Conservation (phyloP, 805 yeast genomes). For the Teunomyces pallodes region DNA sequence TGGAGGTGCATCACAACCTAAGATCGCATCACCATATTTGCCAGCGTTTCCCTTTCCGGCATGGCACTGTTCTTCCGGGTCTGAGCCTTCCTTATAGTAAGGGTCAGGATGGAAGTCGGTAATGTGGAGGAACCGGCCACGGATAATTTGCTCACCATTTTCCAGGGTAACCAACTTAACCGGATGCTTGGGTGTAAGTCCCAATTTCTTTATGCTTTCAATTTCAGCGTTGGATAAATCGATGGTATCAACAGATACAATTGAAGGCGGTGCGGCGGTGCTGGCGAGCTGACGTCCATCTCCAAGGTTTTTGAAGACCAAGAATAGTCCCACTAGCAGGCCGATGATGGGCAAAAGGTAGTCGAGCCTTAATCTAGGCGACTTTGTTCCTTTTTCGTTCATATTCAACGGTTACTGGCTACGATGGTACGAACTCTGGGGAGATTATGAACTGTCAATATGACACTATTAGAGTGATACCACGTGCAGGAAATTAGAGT, state of each 20-base stretch:
- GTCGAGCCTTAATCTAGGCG: background rate
- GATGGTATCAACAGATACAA: background rate
- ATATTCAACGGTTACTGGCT: background rate
- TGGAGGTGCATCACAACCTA: slow-evolving; percentile 78
- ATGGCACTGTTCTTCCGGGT: slow-evolving; percentile 56
- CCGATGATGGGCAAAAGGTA: background rate
- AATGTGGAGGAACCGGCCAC: slow-evolving; percentile 80
- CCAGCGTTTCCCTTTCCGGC: slow-evolving; percentile 54
- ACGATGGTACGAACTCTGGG: too few species aligned
- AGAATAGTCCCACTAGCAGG: background rate
- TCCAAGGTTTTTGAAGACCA: background rate
- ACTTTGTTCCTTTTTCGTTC: background rate
- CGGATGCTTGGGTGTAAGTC: slow-evolving; percentile 34
- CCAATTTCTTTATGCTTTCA: slow-evolving; percentile 16
- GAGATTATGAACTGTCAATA: too few species aligned
- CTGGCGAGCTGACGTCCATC: background rate
- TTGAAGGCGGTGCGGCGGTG: background rate
- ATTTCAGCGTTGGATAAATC: background rate
- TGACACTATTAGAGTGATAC: background rate
- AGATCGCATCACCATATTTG: slow-evolving; percentile 68
- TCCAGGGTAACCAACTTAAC: slow-evolving; percentile 21
- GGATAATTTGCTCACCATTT: slow-evolving; percentile 35
- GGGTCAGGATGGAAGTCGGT: slow-evolving; percentile 89
- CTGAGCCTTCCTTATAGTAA: slow-evolving; percentile 51
- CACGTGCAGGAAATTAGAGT: background rate